These are phyloP conservation scores for Nothomitra cinnamomea DNA, from an alignment of 2,329 filamentous ascomycete genomes.

Conservation along the genomic window DNA sequence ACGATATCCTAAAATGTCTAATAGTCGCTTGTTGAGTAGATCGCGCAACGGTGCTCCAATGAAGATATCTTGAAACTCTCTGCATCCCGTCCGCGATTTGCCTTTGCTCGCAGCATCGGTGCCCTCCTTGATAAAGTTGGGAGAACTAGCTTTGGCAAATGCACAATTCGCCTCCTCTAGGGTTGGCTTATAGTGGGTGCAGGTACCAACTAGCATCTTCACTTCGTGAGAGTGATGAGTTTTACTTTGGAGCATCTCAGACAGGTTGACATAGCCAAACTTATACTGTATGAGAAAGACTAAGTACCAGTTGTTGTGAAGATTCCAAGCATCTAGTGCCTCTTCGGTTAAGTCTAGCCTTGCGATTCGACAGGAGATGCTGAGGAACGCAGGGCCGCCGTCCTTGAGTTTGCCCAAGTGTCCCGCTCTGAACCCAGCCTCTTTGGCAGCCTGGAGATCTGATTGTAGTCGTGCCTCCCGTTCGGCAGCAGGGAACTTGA, in stretches of 20 bases:
- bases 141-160: slow-evolving; percentile 24
- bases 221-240: slow-evolving; percentile 21
- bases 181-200: slow-evolving; percentile 55
- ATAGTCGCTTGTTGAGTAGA: slow-evolving; percentile 48
- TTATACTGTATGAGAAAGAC: slow-evolving; percentile 53
- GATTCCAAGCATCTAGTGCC: slow-evolving; percentile 59
- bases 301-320: slow-evolving; percentile 50
- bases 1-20: slow-evolving; percentile 44
- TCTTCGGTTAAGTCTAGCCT: slow-evolving; percentile 60
- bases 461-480: slow-evolving; percentile 28
- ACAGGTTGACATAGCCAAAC: slow-evolving; percentile 41
- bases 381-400: slow-evolving; percentile 35
- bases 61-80: slow-evolving; percentile 32
- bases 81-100: neutral
- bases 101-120: neutral
- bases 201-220: slow-evolving; percentile 54
- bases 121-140: neutral
- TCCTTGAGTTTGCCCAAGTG: slow-evolving; percentile 33
- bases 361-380: slow-evolving; percentile 49
- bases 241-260: slow-evolving; percentile 31
- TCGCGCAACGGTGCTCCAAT: slow-evolving; percentile 56
- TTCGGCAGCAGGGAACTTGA: slow-evolving; percentile 7
- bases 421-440: slow-evolving; percentile 54
- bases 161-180: slow-evolving; percentile 33
- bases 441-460: slow-evolving; percentile 44